Percentiles rank a stretch among this genome's conserved stretches.
Evolutionary conservation across 1,139 yeast genomes (phyloP).

Genomic region (Diutina scorzettiae): DNA sequence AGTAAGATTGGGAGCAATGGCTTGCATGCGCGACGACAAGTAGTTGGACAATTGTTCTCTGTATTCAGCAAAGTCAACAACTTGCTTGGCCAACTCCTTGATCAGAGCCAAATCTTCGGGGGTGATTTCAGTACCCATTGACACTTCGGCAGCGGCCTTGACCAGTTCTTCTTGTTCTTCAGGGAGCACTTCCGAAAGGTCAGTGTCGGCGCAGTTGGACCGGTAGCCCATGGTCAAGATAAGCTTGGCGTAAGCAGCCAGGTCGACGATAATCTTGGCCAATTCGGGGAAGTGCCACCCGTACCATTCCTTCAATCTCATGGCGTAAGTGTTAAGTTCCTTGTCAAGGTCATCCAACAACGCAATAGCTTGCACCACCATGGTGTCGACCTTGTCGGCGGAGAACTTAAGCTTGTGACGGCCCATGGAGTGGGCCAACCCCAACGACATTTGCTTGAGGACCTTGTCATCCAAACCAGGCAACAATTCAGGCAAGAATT

Average conservation of each 20-base stretch:
- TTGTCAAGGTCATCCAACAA: constrained; percentile 92
- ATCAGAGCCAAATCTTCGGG: constrained; percentile 23
- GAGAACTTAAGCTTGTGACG: constrained; percentile 96
- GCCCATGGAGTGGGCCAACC: constrained; percentile 95
- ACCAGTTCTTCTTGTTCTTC: constrained; percentile 79
- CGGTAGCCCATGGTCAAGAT: constrained; percentile 91
- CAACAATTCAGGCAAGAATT: constrained; percentile 81
- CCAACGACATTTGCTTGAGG: constrained; percentile 87
- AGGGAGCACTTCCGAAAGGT: constrained; percentile 82
- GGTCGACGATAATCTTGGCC: constrained; percentile 93
- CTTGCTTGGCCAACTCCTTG: constrained; percentile 83
- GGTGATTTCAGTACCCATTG: constrained; percentile 42
- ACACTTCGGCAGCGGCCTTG: constrained; percentile 91
- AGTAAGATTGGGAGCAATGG: constrained; percentile 95
- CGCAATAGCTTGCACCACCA: constrained; percentile 98
- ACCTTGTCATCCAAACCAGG: constrained; percentile 87
- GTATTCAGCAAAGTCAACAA: constrained; percentile 88
- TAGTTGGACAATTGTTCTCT: constrained; percentile 87
- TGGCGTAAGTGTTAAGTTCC: constrained; percentile 93
- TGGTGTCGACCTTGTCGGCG: constrained; percentile 96
- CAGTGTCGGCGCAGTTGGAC: constrained; percentile 82
- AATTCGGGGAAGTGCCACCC: constrained; percentile 99
- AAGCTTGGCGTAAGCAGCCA: constrained; percentile 88
- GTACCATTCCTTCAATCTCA: constrained; percentile 99
- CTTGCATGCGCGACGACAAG: constrained; percentile 89